A percentile compares a stretch with the other conserved stretches of the same genome.
Evolutionary conservation across 768 basidiomycete species (phyloP).

Genomic region (Termitomyces heimii): DNA sequence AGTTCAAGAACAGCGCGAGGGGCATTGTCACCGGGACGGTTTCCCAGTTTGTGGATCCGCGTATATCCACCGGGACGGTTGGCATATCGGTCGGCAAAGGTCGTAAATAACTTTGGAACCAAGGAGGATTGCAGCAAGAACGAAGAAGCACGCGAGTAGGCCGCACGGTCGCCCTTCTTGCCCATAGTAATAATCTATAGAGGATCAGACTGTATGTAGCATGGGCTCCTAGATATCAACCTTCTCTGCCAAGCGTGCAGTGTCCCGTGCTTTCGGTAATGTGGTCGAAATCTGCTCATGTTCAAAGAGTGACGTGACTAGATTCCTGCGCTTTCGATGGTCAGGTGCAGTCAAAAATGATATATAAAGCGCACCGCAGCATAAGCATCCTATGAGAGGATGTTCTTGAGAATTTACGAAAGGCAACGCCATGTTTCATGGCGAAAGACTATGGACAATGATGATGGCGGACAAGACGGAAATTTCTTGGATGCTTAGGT

Average conservation of each 20-base stretch:
- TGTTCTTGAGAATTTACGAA: constrained; percentile 88
- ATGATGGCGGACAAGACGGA: not conserved
- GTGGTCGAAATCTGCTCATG: constrained; percentile 97
- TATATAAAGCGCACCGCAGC: constrained; percentile 54
- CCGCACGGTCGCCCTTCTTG: constrained; percentile 70
- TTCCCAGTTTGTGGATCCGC: constrained; percentile 87
- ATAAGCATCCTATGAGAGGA: constrained; percentile 91
- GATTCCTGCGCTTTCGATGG: constrained; percentile 51
- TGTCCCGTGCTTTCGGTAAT: constrained; percentile 88
- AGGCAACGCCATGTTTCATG: constrained; percentile 95
- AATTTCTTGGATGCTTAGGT: constrained; percentile 10
- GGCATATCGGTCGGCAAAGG: constrained; percentile 76
- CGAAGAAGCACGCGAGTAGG: constrained; percentile 66
- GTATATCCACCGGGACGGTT: constrained; percentile 91
- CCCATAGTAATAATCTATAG: constrained; percentile 84
- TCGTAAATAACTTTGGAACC: constrained; percentile 78
- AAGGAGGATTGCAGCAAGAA: constrained; percentile 73
- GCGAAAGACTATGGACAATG: not conserved
- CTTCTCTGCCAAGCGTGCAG: constrained; percentile 91
- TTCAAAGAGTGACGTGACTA: constrained; percentile 90
- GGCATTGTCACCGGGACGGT: constrained; percentile 88
- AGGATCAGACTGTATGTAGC: constrained; percentile 1
- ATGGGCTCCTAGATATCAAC: constrained; percentile 25
- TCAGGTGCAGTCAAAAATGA: not conserved
- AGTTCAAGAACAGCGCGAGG: constrained; percentile 88